Base-by-base conservation (phyloP, 2,329 filamentous ascomycete species). In the Scedosporium apiospermum region DNA sequence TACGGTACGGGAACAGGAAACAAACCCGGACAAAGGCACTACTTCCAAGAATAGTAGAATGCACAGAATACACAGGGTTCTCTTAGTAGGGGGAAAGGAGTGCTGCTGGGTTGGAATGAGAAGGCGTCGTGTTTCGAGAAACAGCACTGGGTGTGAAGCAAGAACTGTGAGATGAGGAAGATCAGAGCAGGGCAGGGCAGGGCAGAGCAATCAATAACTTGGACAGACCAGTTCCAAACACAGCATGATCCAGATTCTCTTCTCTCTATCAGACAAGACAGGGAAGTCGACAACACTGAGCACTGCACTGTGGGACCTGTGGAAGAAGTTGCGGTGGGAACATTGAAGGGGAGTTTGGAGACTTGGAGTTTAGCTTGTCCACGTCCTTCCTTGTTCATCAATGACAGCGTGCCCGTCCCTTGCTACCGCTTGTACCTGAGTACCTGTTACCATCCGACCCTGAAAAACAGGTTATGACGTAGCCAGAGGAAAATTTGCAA, bases 401-500 rank as follows among this genome's bases (percentile, higher is more conserved):
- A 55, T 27, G 51, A 34, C 55, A 58, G 26, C 55, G 34, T n/a
- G 34, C 34, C 34, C 38, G 18, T 44, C 38, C 51, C 30, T 46
- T 55, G 42, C 46, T 55, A 55, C 51, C 51, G 23, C 51, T 23
- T 55, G 51, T 62, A 62, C 60, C 60, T 62, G 60, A 30, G 51
- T 62, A 62, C 60, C 60, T 62, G 60, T 62, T 62, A 59, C 57
- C 30, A 44, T 38, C 53, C 60, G 46, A 62, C 60, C 60, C 60
- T 62, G 60, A 44, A 62, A 38, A 62, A 58, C 60, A 57, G 60
- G 23, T 51, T 57, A 62, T 62, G 60, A 62, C 60, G 60, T 62
- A 62, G 60, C 41, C 60, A 34, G 53, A 46, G 53, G 55, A 62
- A 62, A 62, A 62, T 62, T 62, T 62, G 60, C 60, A 62, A 62